phyloP scores from a whole-genome alignment of 495 filamentous ascomycete species.

The Letharia lupina region DNA sequence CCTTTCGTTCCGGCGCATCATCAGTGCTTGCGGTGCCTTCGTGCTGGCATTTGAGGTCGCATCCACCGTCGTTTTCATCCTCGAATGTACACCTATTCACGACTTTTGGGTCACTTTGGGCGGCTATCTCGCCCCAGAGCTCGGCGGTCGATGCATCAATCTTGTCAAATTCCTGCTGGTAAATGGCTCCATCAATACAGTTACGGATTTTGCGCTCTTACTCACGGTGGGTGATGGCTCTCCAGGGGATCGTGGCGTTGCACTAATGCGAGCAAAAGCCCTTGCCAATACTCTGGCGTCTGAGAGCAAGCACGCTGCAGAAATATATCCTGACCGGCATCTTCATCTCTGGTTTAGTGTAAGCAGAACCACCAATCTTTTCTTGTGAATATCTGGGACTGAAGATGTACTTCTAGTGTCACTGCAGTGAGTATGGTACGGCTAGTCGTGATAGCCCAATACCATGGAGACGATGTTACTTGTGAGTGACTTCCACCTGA shows the following conservation, averaged over 20 bases:
- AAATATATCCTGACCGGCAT: neutral
- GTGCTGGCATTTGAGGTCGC: neutral
- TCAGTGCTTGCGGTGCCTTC: neutral
- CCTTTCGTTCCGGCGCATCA: neutral
- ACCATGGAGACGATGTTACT: neutral
- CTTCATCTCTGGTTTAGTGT: neutral
- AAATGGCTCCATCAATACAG: neutral
- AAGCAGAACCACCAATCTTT: neutral
- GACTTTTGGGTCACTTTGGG: neutral
- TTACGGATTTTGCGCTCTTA: neutral
- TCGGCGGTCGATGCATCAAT: neutral
- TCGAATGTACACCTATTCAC: neutral
- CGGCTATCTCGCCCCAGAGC: neutral
- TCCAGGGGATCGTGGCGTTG: too few species aligned
- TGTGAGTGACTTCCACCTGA: neutral
- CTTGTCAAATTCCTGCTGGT: neutral
- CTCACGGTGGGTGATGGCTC: neutral
- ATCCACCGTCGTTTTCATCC: neutral
- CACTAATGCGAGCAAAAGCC: neutral
- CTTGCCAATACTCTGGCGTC: neutral
- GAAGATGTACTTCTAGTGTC: neutral
- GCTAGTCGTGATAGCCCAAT: neutral
- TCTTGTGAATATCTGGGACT: neutral
- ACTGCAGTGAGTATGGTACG: conserved; percentile 1
- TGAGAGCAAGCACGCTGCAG: neutral